These are phyloP conservation scores for Croton laevigatus DNA, from an alignment of 441 rosid species.

Conservation along the genomic window DNA sequence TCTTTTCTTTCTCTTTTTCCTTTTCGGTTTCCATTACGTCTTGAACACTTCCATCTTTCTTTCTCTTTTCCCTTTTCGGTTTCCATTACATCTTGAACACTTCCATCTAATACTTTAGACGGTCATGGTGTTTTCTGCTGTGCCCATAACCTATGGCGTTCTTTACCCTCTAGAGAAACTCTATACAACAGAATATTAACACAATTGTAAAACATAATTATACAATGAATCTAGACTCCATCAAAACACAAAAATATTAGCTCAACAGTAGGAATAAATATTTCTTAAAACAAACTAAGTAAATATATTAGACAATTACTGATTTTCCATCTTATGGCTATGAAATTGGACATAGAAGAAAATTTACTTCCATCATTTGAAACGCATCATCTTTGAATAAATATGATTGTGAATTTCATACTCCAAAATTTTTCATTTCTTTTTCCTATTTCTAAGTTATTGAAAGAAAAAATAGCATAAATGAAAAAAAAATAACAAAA, in stretches of 20 bases:
- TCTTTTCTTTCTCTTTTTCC: too few species aligned
- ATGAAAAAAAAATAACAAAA: too few species aligned
- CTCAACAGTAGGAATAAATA: not conserved
- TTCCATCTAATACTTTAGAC: constrained; percentile 30
- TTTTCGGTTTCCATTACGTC: constrained; percentile 38
- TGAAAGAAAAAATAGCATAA: too few species aligned
- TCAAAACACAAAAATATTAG: not conserved
- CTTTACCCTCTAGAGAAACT: constrained; percentile 68
- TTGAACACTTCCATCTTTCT: constrained; percentile 20
- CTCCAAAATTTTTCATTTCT: not conserved
- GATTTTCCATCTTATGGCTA: too few species aligned
- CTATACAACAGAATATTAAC: constrained; percentile 26
- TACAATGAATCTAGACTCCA: not conserved
- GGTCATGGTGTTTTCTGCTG: constrained; percentile 49
- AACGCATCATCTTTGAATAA: too few species aligned
- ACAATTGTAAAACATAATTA: not conserved
- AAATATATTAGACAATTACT: not conserved
- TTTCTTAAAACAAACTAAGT: too few species aligned
- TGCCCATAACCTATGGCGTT: constrained; percentile 59
- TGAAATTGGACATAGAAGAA: too few species aligned
- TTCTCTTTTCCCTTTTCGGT: constrained; percentile 18
- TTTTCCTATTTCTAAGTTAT: too few species aligned
- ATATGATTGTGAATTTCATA: too few species aligned
- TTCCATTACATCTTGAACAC: constrained; percentile 31
- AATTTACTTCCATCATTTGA: too few species aligned